Conservation (phyloP, 2,329 filamentous ascomycete genomes). For the Helicocarpus griseus region DNA sequence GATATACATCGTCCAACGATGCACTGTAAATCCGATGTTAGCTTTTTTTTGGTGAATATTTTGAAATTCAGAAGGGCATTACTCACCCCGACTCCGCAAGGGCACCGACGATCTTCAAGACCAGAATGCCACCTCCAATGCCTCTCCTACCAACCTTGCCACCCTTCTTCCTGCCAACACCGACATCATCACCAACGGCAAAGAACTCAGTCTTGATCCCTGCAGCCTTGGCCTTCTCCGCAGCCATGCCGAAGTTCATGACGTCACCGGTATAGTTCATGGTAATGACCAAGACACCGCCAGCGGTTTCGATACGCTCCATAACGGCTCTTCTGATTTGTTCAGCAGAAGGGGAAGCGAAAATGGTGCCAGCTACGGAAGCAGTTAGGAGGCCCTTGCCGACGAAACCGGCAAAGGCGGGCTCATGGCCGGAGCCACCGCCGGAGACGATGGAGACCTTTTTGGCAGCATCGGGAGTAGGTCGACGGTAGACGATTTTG, state of each 20-base stretch:
- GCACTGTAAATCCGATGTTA: conserved; percentile 21
- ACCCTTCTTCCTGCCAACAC: conserved; percentile 68
- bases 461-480: conserved; percentile 35
- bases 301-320: conserved; percentile 58
- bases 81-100: conserved; percentile 60
- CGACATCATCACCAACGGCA: conserved; percentile 84
- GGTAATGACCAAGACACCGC: conserved; percentile 77
- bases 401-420: conserved; percentile 77
- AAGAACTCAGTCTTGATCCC: conserved; percentile 78
- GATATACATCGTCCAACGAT: conserved; percentile 59
- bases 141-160: conserved; percentile 90
- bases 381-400: conserved; percentile 70
- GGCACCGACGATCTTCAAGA: conserved; percentile 84
- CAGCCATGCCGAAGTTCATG: conserved; percentile 85
- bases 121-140: conserved; percentile 81
- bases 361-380: conserved; percentile 78
- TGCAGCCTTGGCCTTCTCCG: conserved; percentile 78
- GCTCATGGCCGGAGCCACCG: conserved; percentile 84
- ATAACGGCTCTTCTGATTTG: conserved; percentile 71
- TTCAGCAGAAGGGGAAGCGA: conserved; percentile 70
- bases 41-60: neutral
- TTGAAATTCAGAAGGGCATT: neutral
- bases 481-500: conserved; percentile 74
- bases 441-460: conserved; percentile 77
- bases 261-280: conserved; percentile 94